phyloP scores from a whole-genome alignment of 2,329 filamentous ascomycete species.

The Sporothrix luriei region DNA sequence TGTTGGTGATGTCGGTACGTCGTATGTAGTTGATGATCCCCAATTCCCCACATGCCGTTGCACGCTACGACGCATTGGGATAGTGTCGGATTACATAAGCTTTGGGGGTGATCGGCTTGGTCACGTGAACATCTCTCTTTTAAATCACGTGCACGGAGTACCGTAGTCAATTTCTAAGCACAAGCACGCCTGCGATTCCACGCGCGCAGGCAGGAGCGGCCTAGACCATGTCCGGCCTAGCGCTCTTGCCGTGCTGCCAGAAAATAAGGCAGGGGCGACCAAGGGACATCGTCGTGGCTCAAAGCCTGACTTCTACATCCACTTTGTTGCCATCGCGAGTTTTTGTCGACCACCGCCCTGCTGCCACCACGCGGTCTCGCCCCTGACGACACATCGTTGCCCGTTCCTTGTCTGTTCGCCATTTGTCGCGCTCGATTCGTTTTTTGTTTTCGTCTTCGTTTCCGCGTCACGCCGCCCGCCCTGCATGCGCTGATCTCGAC shows the following conservation, averaged over 20 bases:
- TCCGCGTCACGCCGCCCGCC: slow-evolving; percentile 5
- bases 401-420: neutral
- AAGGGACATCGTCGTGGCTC: slow-evolving; percentile 27
- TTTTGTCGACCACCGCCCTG: slow-evolving; percentile 5
- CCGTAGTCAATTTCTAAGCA: slow-evolving; percentile 32
- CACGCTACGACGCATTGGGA: no score
- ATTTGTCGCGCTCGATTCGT: neutral
- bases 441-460: neutral
- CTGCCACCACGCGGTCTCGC: neutral
- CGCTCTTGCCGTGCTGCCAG: slow-evolving; percentile 24
- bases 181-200: neutral
- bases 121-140: neutral
- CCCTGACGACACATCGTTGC: neutral
- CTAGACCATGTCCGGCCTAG: slow-evolving; percentile 28
- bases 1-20: neutral
- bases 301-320: slow-evolving; percentile 27
- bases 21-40: no score
- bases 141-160: slow-evolving; percentile 6
- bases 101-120: no score
- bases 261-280: slow-evolving; percentile 31
- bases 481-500: slow-evolving; percentile 34
- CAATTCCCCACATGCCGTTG: no score
- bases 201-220: slow-evolving; percentile 2
- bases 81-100: no score
- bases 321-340: slow-evolving; percentile 26